These are phyloP conservation scores for Cladosporium colombiae DNA, from an alignment of 2,329 filamentous ascomycete genomes.

Conservation along the genomic window DNA sequence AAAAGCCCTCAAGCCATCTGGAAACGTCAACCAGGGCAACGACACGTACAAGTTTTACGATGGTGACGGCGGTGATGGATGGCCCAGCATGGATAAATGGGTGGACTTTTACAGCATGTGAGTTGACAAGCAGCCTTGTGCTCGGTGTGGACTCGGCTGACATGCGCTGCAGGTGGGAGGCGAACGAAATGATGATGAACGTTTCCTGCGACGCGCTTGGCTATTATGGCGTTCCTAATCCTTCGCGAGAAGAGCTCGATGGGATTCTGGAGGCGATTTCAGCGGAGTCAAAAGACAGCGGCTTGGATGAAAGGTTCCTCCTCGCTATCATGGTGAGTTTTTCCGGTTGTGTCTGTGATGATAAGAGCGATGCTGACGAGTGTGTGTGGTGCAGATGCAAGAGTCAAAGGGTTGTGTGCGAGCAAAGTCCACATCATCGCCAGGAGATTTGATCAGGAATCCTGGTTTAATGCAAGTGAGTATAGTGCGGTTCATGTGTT, in stretches of 20 bases:
- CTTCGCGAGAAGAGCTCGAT: constrained; percentile 13
- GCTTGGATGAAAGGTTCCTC: constrained; percentile 10
- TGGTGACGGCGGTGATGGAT: constrained; percentile 42
- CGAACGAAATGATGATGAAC: constrained; percentile 14
- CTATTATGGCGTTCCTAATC: constrained; percentile 18
- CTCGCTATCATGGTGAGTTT: constrained; percentile 13
- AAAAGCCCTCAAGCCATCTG: constrained; percentile 1
- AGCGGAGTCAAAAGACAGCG: constrained; percentile 14
- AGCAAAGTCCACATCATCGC: constrained; percentile 18
- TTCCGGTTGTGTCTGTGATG: background rate
- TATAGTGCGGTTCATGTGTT: background rate
- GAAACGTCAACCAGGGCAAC: constrained; percentile 5
- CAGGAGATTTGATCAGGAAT: constrained; percentile 13
- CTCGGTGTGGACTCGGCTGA: background rate
- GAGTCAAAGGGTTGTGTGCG: constrained; percentile 17
- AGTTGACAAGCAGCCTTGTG: background rate
- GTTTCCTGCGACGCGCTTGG: constrained; percentile 16
- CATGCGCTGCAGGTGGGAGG: background rate
- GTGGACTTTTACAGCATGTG: constrained; percentile 40
- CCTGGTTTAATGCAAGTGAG: constrained; percentile 19
- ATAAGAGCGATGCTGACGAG: background rate
- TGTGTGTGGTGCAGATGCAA: constrained; percentile 2
- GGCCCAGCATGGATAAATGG: constrained; percentile 41
- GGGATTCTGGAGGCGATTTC: constrained; percentile 14
- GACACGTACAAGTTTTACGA: constrained; percentile 32